Conservation (phyloP, 768 basidiomycete species). For the Cyclocybe cylindracea region DNA sequence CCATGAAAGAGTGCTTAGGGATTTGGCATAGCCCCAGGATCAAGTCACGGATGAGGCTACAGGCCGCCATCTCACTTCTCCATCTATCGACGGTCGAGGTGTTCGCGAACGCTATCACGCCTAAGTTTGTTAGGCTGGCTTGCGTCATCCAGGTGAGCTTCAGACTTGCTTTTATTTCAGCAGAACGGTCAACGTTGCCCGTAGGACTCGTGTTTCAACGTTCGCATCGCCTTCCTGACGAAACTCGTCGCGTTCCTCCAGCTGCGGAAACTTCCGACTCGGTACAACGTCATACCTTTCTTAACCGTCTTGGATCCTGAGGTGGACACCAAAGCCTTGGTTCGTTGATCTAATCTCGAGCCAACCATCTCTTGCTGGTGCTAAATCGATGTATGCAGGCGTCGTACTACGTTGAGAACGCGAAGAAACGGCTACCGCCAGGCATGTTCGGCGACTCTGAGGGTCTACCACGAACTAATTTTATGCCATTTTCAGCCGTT, state of each 20-base stretch:
- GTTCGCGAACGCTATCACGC: slow-evolving; percentile 58
- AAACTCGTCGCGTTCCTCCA: slow-evolving; percentile 73
- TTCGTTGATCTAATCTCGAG: slow-evolving; percentile 27
- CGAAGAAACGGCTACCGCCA: slow-evolving; percentile 47
- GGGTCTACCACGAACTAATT: not conserved
- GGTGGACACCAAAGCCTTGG: slow-evolving; percentile 68
- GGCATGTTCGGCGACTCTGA: slow-evolving; percentile 26
- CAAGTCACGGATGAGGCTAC: slow-evolving; percentile 78
- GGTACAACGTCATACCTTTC: slow-evolving; percentile 85
- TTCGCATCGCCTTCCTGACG: slow-evolving; percentile 74
- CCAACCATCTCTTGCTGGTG: not conserved
- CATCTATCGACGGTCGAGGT: slow-evolving; percentile 65
- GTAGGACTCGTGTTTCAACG: slow-evolving; percentile 87
- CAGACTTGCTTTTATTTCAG: not conserved
- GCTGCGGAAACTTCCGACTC: slow-evolving; percentile 60
- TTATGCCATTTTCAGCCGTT: slow-evolving; percentile 35
- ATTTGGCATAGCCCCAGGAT: slow-evolving; percentile 49
- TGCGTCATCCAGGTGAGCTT: slow-evolving; percentile 72
- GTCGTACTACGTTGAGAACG: slow-evolving; percentile 51
- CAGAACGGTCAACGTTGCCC: not conserved
- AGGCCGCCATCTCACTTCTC: slow-evolving; percentile 78
- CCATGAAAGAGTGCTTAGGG: slow-evolving; percentile 2
- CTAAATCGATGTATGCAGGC: slow-evolving; percentile 39
- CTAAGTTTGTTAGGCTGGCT: slow-evolving; percentile 68
- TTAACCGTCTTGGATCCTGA: slow-evolving; percentile 93